Conservation (phyloP, 345 rosid genomes). For the Gynandropsis gynandra region DNA sequence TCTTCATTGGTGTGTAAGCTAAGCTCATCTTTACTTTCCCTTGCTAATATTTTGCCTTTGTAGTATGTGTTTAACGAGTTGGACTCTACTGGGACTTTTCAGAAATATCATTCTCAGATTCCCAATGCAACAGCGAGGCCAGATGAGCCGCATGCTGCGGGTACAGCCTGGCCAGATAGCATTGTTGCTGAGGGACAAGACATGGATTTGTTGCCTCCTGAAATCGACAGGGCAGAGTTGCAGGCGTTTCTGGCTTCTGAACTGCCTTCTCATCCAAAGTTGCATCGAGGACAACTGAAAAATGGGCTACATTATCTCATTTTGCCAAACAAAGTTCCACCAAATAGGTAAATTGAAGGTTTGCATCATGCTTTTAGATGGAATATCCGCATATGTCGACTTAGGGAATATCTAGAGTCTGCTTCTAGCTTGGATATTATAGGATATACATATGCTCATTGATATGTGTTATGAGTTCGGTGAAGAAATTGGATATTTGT, state of each 20-base stretch:
- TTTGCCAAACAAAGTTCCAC: constrained; percentile 94
- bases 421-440: too few species aligned
- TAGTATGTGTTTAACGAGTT: constrained; percentile 5
- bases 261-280: constrained; percentile 87
- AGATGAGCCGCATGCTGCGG: constrained; percentile 94
- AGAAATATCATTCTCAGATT: constrained; percentile 40
- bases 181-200: constrained; percentile 62
- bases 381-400: constrained; percentile 1
- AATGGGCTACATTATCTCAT: constrained; percentile 97
- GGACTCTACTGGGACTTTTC: constrained; percentile 20
- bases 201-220: constrained; percentile 44
- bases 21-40: background rate
- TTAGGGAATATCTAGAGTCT: background rate
- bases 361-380: background rate
- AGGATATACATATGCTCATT: too few species aligned
- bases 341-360: constrained; percentile 52
- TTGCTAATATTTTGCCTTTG: constrained; percentile 2
- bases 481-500: background rate
- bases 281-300: constrained; percentile 71
- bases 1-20: constrained; percentile 41
- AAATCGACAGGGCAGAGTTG: constrained; percentile 38
- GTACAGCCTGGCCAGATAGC: constrained; percentile 80
- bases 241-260: constrained; percentile 56
- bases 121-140: constrained; percentile 81
- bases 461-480: background rate